Base-by-base conservation (phyloP, 2,329 filamentous ascomycete species). In the Raffaelea ambrosiae region DNA sequence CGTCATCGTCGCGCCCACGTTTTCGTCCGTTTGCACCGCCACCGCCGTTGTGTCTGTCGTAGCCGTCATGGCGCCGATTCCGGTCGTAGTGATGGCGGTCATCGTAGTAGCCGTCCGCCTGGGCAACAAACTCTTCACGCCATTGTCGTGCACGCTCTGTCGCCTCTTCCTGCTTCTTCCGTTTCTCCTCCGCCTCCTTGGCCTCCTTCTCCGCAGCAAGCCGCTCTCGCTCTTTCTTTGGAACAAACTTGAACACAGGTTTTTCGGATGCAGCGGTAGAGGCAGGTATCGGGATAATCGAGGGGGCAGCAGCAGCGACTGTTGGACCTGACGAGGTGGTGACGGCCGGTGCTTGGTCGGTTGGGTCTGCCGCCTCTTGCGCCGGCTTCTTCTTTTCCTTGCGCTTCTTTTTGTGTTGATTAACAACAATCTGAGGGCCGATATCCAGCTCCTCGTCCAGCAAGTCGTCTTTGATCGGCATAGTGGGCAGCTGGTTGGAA, bases 151-250 rank as follows among this genome's bases (percentile, higher is more conserved):
- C 62, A 53, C 59, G 57, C 10, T 48, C 50, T 10, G 53, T 54
- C 4, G 49, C 40, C 39, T 56, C 48, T 3, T 51, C 44, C n/a
- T 55, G 50, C 44, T 56, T 35, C 41, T 53, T 33, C 39, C 54
- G 55, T 11, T 48, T 51, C 45, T 66, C 56, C 63, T 67, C 55
- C 58, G 64, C 55, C 64, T 69, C 51, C 51, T 88, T 86, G 35
- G 76, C 74, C 43, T 83, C 75, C 64, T 88, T 88, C 60, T 94
- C 86, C 16, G 88, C 72, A 26, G 88, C 88, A 22, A 94, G 66
- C 51, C 81, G 79, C 62, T 95, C 88, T 48, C 90, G 79, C 63
- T 95, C 79, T 29, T 85, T 84, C 69, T 86, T 93, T 4, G 86
- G 85, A 20, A 95, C 70, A 62, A 94, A 91, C 43, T 50, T 42